Evolutionary conservation across 768 basidiomycete genomes (phyloP).

Genomic region (Suillus subaureus): DNA sequence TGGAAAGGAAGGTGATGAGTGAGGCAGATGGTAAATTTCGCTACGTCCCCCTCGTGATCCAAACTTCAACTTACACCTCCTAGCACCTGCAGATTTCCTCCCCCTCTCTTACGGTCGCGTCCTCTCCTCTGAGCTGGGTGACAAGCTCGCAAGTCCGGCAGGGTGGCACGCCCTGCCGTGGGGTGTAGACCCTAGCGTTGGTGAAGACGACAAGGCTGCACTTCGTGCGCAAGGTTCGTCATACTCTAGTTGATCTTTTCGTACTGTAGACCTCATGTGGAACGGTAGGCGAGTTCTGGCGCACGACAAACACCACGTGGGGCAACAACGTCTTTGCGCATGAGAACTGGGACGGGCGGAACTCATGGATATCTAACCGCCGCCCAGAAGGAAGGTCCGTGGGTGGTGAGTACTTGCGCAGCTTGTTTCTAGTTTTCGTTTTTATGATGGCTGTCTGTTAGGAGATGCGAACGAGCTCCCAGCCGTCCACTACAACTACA

Average conservation of each 20-base stretch:
- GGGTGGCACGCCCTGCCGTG: slow-evolving; percentile 92
- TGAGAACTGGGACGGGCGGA: slow-evolving; percentile 86
- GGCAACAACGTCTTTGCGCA: slow-evolving; percentile 95
- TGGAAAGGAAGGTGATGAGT: slow-evolving; percentile 17
- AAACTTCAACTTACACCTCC: background rate
- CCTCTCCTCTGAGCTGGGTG: slow-evolving; percentile 66
- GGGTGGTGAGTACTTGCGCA: background rate
- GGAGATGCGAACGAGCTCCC: background rate
- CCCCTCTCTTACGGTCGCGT: slow-evolving; percentile 28
- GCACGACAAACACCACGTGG: slow-evolving; percentile 80
- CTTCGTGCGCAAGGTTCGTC: background rate
- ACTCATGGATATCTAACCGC: slow-evolving; percentile 67
- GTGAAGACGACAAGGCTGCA: slow-evolving; percentile 17
- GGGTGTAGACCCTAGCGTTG: slow-evolving; percentile 58
- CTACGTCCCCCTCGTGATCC: background rate
- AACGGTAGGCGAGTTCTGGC: slow-evolving; percentile 41
- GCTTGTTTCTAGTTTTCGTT: background rate
- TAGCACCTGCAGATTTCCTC: slow-evolving; percentile 15
- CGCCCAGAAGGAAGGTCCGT: slow-evolving; percentile 60
- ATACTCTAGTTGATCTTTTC: background rate
- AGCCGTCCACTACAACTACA: slow-evolving; percentile 59
- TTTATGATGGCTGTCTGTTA: background rate
- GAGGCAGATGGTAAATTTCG: slow-evolving; percentile 20
- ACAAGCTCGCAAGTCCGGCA: slow-evolving; percentile 76
- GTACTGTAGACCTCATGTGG: slow-evolving; percentile 18